Percentiles rank a stretch among this genome's conserved stretches.
Conservation (phyloP, 78 protist species). For the Dictyostelium brefeldianum region DNA sequence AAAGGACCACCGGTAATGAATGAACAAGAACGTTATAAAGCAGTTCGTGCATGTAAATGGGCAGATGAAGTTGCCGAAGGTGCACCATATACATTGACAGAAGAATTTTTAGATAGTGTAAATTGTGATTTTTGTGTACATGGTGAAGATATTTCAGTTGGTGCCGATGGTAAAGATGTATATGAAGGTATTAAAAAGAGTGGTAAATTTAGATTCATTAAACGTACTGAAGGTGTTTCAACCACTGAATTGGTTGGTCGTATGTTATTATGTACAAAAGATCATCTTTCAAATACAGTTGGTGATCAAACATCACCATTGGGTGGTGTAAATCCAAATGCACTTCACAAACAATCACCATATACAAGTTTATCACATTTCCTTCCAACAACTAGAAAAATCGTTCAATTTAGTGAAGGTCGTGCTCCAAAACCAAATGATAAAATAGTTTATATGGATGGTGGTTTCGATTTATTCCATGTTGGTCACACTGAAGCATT, state of each 20-base stretch:
- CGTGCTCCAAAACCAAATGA: slow-evolving; percentile 87
- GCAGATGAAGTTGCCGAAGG: slow-evolving; percentile 95
- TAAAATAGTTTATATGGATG: slow-evolving; percentile 96
- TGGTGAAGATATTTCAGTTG: slow-evolving; percentile 91
- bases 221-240: slow-evolving; percentile 87
- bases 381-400: slow-evolving; percentile 80
- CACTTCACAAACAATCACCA: slow-evolving; percentile 60
- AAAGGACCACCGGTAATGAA: slow-evolving; percentile 97
- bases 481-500: slow-evolving; percentile 93
- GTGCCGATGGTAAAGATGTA: slow-evolving; percentile 90
- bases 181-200: slow-evolving; percentile 91
- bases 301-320: not conserved
- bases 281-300: slow-evolving; percentile 60
- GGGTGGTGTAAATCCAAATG: slow-evolving; percentile 41
- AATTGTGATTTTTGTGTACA: slow-evolving; percentile 87
- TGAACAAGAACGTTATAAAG: slow-evolving; percentile 93
- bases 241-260: slow-evolving; percentile 98
- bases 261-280: slow-evolving; percentile 94
- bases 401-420: slow-evolving; percentile 88
- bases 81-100: slow-evolving; percentile 90
- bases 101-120: slow-evolving; percentile 71
- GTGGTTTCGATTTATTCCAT: slow-evolving; percentile 97
- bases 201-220: slow-evolving; percentile 85
- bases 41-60: slow-evolving; percentile 97
- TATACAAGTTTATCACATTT: slow-evolving; percentile 87